Evolutionary conservation across 1,139 yeast species (phyloP), one percentile per base, ranked within the genome.

Genomic region (Chernovozyma sophiae-reginae): DNA sequence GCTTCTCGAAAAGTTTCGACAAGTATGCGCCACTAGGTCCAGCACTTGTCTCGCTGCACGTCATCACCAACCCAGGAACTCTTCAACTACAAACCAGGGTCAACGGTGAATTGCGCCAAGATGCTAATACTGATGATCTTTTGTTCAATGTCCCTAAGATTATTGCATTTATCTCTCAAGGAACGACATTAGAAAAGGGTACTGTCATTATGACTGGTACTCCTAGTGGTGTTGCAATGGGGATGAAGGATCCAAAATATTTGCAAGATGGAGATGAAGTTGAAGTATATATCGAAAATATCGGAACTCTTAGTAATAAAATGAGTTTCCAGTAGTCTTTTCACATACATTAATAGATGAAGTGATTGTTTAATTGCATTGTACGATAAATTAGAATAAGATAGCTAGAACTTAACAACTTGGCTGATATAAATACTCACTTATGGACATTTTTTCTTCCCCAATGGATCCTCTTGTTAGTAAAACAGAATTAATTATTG

Each of bases 1-100:
- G 65, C 26, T 51, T 66, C 28, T 75, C 77, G 4, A 75, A 75
- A 54, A 67, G 68, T 66, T 74, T 68, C 45, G 81, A 76, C 41
- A 70, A 71, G n/a, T 72, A 69, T 62, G 76, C 77, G 7, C 79
- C 79, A 17, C 53, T 71, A 35, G 79, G 79, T 3, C 79, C 79
- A 5, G 74, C 71, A 12, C 57, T 75, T 39, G 77, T 72, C 4
- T 56, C 74, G 3, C 43, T 66, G 1, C 39, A 45, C 2, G 47
- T 65, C 11, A 58, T 66, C 30, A 38, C 58, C 45, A 42, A 60
- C 44, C 55, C 69, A 48, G 34, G 65, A 68, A 17, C 56, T 46
- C 36, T 58, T 72, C 46, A 74, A 70, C 46, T 78, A 72, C 22
- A 65, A 62, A 45, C 43, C 31, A 51, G 23, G 61, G 72, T 41